A percentile compares a stretch with the other conserved stretches of the same genome.
Conservation (phyloP, 495 filamentous ascomycete genomes). For the Penicillium canescens region DNA sequence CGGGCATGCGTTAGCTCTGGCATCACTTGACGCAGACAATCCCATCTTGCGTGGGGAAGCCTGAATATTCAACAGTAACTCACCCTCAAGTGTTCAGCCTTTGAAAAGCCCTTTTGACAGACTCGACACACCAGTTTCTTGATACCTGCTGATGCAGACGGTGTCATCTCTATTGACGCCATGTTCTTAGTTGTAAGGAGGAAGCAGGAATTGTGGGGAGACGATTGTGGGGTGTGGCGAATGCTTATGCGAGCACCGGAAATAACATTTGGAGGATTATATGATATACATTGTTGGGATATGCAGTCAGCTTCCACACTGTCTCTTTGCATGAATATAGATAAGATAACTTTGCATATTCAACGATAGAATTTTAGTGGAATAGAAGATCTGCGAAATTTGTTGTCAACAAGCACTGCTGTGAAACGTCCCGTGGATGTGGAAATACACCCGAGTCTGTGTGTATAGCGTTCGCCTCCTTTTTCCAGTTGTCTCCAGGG, state of each 20-base stretch:
- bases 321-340: no score
- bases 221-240: constrained; percentile 17
- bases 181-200: constrained; percentile 8
- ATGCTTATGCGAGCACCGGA: constrained; percentile 8
- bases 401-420: no score
- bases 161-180: constrained; percentile 18
- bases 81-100: constrained; percentile 49
- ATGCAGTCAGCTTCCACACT: neutral
- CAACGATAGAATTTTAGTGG: no score
- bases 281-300: neutral
- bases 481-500: neutral
- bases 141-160: constrained; percentile 11
- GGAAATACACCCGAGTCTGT: constrained; percentile 2
- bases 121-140: constrained; percentile 42
- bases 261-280: neutral
- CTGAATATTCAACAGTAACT: neutral
- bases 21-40: neutral
- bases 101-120: constrained; percentile 46
- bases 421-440: neutral
- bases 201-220: constrained; percentile 16
- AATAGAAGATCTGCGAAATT: no score
- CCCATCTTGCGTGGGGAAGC: constrained; percentile 18
- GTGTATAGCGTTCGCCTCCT: neutral
- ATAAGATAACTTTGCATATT: no score
- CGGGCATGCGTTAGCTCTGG: constrained; percentile 19